Evolutionary conservation across 2,329 filamentous ascomycete species (phyloP), one percentile per base, ranked within the genome.

Genomic region (Stromatinia cepivora): DNA sequence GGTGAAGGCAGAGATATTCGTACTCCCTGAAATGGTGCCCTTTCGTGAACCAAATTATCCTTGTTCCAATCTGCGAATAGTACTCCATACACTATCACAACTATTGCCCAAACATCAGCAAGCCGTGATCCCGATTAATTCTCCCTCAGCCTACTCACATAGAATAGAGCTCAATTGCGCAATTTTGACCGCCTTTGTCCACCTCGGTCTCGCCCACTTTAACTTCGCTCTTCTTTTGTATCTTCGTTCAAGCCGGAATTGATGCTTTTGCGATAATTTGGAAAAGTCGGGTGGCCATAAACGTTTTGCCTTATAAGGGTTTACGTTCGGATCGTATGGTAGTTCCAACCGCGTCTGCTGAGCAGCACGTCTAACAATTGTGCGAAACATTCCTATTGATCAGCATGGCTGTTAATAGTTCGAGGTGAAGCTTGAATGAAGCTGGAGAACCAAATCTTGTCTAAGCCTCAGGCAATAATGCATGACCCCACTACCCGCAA

Each of bases 231-330:
- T 85, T 66, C 92, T 85, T 80, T 92, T 91, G 81, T 90, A 94
- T 77, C 90, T 89, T 79, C 91, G 88, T 82, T 94, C 92, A 75
- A 93, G 89, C 56, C 88, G 85, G 78, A 94, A 90, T 79, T 94
- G 89, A 77, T 93, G 88, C 79, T 91, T 90, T 59, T 84, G 81
- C 50, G 87, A 87, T 70, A 94, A 85, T 77, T 87, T 86, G 72
- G 84, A 81, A 79, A 94, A 91, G 79, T 93, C 88, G 17, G 92
- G 92, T 69, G 92, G 92, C 92, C 92, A 94, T 73, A 87, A 82
- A 77, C 90, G 91, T 80, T 91, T 90, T 62, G 88, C 86, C 76
- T 83, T 86, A 81, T 87, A 89, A 7, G 85, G 85, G 76, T 87
- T 88, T 71, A 79, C 84, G 72, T 84, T 81, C 31, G 77, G 70